phyloP scores from a whole-genome alignment of 179 eudicot species.

The Nepenthes alata region DNA sequence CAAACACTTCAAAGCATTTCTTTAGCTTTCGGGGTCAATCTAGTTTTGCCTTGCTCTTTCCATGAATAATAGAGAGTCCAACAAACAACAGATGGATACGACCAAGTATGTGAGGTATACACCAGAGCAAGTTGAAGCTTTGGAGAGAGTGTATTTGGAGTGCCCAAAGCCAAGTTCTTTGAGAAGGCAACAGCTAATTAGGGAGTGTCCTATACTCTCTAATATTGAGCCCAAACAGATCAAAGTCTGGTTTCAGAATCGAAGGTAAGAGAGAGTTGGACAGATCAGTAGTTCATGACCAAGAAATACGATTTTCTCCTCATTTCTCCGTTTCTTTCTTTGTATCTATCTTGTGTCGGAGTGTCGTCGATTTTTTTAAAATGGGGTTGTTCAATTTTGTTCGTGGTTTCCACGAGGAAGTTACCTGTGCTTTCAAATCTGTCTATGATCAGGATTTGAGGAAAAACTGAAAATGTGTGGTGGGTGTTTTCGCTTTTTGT shows the following conservation, averaged over 20 bases:
- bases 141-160: slow-evolving; percentile 45
- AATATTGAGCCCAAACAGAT: slow-evolving; percentile 49
- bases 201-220: slow-evolving; percentile 45
- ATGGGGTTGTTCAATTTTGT: no score
- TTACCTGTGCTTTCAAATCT: no score
- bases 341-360: no score
- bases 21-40: background rate
- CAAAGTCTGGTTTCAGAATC: slow-evolving; percentile 58
- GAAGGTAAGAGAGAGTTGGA: slow-evolving; percentile 30
- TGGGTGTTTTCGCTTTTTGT: no score
- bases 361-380: no score
- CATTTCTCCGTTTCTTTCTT: no score
- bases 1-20: background rate
- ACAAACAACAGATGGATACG: slow-evolving; percentile 26
- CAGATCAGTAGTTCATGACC: background rate
- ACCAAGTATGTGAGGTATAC: slow-evolving; percentile 52
- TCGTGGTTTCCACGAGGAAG: background rate
- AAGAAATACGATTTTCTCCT: no score
- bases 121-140: slow-evolving; percentile 49
- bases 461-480: no score
- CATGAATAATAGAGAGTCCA: slow-evolving; percentile 1
- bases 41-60: slow-evolving; percentile 1
- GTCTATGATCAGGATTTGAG: no score
- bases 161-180: slow-evolving; percentile 46
- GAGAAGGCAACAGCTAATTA: slow-evolving; percentile 38